phyloP scores from a whole-genome alignment of 2,329 filamentous ascomycete species.

The Xylariaceae sp. region DNA sequence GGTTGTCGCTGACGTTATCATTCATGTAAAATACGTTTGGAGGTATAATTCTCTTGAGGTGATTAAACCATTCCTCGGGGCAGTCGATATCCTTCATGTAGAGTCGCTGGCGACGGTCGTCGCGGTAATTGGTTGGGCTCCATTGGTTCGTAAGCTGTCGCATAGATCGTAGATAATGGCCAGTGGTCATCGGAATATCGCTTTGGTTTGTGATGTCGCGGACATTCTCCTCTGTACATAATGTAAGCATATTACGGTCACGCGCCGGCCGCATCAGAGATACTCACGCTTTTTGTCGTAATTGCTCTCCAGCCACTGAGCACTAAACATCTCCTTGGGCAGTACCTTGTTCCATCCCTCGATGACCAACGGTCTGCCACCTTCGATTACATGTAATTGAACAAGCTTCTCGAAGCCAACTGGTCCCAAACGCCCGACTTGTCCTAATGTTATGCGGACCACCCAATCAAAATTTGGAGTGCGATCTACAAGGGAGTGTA shows the following conservation, averaged over 20 bases:
- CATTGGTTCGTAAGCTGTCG: conserved; percentile 79
- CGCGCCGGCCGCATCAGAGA: too few relatives aligned
- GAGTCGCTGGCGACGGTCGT: conserved; percentile 76
- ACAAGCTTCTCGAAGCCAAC: conserved; percentile 84
- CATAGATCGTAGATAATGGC: conserved; percentile 89
- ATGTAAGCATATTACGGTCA: conserved; percentile 16
- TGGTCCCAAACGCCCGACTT: conserved; percentile 72
- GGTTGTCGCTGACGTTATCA: conserved; percentile 54
- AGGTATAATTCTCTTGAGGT: conserved; percentile 73
- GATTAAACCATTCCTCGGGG: conserved; percentile 78
- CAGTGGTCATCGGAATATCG: conserved; percentile 79
- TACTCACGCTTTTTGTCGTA: conserved; percentile 72
- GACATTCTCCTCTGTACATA: conserved; percentile 67
- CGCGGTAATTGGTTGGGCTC: conserved; percentile 68
- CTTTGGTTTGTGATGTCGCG: conserved; percentile 70
- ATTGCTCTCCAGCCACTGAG: conserved; percentile 73
- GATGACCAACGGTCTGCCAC: conserved; percentile 84
- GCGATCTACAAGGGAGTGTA: conserved; percentile 68
- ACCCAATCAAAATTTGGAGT: conserved; percentile 86
- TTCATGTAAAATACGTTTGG: conserved; percentile 87
- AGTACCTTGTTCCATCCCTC: conserved; percentile 79
- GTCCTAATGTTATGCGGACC: conserved; percentile 70
- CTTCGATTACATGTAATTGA: conserved; percentile 73
- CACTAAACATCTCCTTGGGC: conserved; percentile 73
- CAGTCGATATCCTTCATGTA: conserved; percentile 98